Conservation (phyloP, 2,329 filamentous ascomycete genomes). For the Xylaria sp. region DNA sequence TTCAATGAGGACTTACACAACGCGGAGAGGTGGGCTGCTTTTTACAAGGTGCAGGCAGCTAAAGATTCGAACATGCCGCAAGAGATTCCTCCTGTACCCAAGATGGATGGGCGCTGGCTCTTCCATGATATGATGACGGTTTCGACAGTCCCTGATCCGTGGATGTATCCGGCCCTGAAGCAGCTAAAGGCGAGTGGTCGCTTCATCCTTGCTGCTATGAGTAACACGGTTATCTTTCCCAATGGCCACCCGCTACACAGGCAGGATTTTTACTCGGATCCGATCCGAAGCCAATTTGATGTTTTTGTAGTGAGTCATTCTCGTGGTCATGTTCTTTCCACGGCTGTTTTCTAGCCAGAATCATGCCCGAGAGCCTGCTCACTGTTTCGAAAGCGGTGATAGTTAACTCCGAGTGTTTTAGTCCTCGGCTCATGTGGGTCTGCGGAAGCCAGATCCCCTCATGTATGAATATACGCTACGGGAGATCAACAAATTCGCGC, state of each 20-base stretch:
- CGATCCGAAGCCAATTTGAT: conserved; percentile 78
- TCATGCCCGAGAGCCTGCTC: background rate
- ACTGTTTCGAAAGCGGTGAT: background rate
- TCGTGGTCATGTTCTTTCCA: background rate
- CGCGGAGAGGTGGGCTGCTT: conserved; percentile 75
- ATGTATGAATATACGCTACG: conserved; percentile 82
- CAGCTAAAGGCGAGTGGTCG: conserved; percentile 71
- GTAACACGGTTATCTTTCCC: conserved; percentile 91
- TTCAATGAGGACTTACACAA: conserved; percentile 81
- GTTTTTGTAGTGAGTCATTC: conserved; percentile 70
- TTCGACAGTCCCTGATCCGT: conserved; percentile 78
- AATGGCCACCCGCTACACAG: conserved; percentile 74
- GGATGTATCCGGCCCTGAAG: conserved; percentile 86
- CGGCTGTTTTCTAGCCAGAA: background rate
- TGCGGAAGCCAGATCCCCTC: conserved; percentile 85
- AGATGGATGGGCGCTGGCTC: conserved; percentile 79
- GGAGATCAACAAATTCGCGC: conserved; percentile 72
- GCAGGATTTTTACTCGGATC: conserved; percentile 62
- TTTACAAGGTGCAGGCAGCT: conserved; percentile 60
- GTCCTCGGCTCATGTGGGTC: conserved; percentile 84
- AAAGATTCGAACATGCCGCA: conserved; percentile 55
- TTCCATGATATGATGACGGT: conserved; percentile 93
- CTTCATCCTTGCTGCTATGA: conserved; percentile 83
- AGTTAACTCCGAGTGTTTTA: conserved; percentile 8
- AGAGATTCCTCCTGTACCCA: conserved; percentile 71